A percentile compares a stretch with the other conserved stretches of the same genome.
phyloP scores from a whole-genome alignment of 2,329 filamentous ascomycete species.

The Trichoderma pleuroti region DNA sequence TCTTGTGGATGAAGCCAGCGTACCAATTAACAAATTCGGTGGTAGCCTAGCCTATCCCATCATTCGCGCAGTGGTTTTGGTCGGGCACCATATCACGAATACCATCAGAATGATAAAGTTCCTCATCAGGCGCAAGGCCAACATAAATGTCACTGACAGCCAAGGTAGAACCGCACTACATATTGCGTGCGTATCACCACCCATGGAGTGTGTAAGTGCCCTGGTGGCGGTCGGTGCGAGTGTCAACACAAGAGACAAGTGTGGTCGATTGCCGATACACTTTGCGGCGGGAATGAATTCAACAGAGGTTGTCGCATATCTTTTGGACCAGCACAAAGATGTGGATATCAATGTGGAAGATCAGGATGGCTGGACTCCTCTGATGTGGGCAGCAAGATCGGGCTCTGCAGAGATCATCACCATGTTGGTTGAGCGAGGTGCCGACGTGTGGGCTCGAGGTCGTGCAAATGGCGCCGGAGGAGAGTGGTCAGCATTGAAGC shows the following conservation, averaged over 20 bases:
- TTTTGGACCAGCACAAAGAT: not conserved
- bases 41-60: not conserved
- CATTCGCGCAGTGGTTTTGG: not conserved
- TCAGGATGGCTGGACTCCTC: not conserved
- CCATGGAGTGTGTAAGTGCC: not conserved
- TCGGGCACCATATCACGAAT: too few species aligned
- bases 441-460: not conserved
- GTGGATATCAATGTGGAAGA: not conserved
- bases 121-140: not conserved
- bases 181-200: not conserved
- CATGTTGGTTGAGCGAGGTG: not conserved
- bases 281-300: not conserved
- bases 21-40: not conserved
- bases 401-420: not conserved
- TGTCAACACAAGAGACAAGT: not conserved
- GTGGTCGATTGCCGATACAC: not conserved
- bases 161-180: not conserved
- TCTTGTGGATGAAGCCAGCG: not conserved
- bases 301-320: not conserved
- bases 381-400: not conserved
- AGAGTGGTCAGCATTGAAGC: not conserved
- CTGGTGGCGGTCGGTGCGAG: not conserved
- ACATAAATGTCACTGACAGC: not conserved
- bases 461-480: too few species aligned
- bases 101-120: not conserved